A percentile compares a stretch with the other conserved stretches of the same genome.
phyloP scores from a whole-genome alignment of 1,284 basidiomycete genomes.

The Apiotrichum domesticum region DNA sequence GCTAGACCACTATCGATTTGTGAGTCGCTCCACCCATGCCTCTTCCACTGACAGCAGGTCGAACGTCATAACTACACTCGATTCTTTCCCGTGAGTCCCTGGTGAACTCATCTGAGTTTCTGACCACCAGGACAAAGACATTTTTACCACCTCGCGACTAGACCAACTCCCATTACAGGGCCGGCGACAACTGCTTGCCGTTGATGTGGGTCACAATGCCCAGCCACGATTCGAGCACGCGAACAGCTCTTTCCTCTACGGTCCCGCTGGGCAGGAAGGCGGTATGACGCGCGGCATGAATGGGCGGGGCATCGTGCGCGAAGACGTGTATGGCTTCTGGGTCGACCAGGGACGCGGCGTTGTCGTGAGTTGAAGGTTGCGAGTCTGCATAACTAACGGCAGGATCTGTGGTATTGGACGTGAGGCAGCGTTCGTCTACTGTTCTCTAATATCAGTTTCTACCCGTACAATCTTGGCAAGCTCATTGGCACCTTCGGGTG shows the following conservation, averaged over 20 bases:
- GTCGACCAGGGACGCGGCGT: conserved; percentile 36
- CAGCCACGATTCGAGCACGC: conserved; percentile 29
- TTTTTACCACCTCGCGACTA: conserved; percentile 20
- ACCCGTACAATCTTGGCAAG: conserved; percentile 46
- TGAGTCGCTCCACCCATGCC: conserved; percentile 5
- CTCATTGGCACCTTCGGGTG: conserved; percentile 35
- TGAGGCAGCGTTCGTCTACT: conserved; percentile 3
- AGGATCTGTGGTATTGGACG: conserved; percentile 46
- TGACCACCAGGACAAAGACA: conserved; percentile 17
- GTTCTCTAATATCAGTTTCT: conserved; percentile 22
- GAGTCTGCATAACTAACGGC: neutral
- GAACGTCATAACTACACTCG: conserved; percentile 16
- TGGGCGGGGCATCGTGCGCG: conserved; percentile 27
- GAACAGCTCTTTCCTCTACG: conserved; percentile 30
- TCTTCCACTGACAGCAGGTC: conserved; percentile 9
- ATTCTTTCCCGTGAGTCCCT: neutral
- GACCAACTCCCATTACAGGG: conserved; percentile 23
- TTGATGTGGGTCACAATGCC: conserved; percentile 32
- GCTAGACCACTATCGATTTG: conserved; percentile 34
- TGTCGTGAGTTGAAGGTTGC: conserved; percentile 27
- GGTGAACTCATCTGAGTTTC: neutral
- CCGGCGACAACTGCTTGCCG: conserved; percentile 21
- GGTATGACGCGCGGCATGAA: conserved; percentile 18
- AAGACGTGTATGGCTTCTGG: conserved; percentile 43
- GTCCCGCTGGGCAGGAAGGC: conserved; percentile 28